Base-by-base conservation (phyloP, 2,329 filamentous ascomycete species). In the Dothideomycetidae sp. region DNA sequence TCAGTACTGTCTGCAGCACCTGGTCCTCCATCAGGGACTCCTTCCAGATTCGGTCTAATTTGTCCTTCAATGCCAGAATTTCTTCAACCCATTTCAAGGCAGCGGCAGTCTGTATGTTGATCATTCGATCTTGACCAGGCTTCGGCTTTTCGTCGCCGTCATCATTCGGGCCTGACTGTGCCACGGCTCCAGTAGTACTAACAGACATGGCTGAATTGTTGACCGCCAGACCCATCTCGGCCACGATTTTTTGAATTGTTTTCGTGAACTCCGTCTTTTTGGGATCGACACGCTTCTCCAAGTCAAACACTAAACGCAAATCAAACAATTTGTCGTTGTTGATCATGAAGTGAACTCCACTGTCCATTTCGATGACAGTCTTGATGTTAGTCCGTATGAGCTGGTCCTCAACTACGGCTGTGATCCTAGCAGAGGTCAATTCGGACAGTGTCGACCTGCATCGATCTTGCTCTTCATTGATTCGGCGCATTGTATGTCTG, bases 1-100 rank as follows among this genome's bases (percentile, higher is more conserved):
- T 86, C 16, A 96, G 67, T 0, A 83, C 77, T 2, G 79, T 81
- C 50, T 93, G 81, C 11, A 98, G 65, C 5, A 75, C 67, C 28
- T 84, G 69, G 50, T 96, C 86, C 30, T 71, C 67, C 14, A 69
- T 57, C 54, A 96, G 93, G 30, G 86, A 82, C 9, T 62, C 57
- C 29, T 62, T 63, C 73, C 79, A 85, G 42, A 98, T 71, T 10
- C 60, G 68, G 55, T 96, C 86, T 50, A 93, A 96, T 53, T 90
- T 92, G 48, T 81, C 77, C 58, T 96, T 94, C 17, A 98, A 65
- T 12, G 62, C 60, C 33, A 98, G 63, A 2, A 96, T 81, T 49
- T 93, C 85, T 49, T 93, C 83, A 2, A 96, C 88, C 90, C 90
- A 98, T 50, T 81, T 83, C 49, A 96, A 80, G 0, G 90, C 90